Percentiles rank a stretch among this genome's conserved stretches.
Evolutionary conservation across 176 grass and related monocot genomes (phyloP).

Genomic region (Musa schizocarpa): DNA sequence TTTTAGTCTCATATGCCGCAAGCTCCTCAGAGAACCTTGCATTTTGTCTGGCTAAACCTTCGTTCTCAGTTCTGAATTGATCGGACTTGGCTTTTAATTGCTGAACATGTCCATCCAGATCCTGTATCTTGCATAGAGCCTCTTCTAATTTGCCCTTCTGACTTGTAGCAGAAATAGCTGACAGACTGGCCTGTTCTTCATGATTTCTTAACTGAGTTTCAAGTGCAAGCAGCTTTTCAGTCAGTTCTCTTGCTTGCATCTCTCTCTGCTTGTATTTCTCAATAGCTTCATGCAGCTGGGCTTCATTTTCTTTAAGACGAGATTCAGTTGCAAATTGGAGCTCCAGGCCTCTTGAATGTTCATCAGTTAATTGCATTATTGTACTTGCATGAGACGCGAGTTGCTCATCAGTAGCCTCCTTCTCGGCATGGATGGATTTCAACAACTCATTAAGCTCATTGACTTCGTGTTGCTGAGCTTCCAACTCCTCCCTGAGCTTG

Average conservation of each 20-base stretch:
- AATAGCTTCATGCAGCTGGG: constrained; percentile 5
- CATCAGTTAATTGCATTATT: constrained; percentile 9
- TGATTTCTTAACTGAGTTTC: constrained; percentile 51
- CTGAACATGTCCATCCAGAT: constrained; percentile 33
- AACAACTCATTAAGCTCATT: constrained; percentile 42
- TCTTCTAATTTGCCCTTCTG: constrained; percentile 43
- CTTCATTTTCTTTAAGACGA: constrained; percentile 12
- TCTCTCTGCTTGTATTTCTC: constrained; percentile 10
- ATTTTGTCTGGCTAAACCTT: constrained; percentile 48
- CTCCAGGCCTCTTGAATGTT: constrained; percentile 20
- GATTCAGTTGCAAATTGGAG: constrained; percentile 11
- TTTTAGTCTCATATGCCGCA: constrained; percentile 43
- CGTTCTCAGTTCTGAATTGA: constrained; percentile 37
- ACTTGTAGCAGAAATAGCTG: constrained; percentile 39
- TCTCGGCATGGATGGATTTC: constrained; percentile 32
- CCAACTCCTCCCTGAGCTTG: constrained; percentile 52
- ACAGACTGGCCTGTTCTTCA: constrained; percentile 54
- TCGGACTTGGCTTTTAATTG: constrained; percentile 39
- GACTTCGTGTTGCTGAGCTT: constrained; percentile 41
- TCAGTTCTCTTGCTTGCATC: constrained; percentile 1
- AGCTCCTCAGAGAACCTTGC: constrained; percentile 48
- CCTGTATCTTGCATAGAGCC: constrained; percentile 29
- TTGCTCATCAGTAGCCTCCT: constrained; percentile 11
- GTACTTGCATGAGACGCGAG: constrained; percentile 11
- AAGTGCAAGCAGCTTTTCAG: constrained; percentile 28